A percentile compares a stretch with the other conserved stretches of the same genome.
phyloP scores from a whole-genome alignment of 139 green algal species.

The Chlamydomonas sp. region DNA sequence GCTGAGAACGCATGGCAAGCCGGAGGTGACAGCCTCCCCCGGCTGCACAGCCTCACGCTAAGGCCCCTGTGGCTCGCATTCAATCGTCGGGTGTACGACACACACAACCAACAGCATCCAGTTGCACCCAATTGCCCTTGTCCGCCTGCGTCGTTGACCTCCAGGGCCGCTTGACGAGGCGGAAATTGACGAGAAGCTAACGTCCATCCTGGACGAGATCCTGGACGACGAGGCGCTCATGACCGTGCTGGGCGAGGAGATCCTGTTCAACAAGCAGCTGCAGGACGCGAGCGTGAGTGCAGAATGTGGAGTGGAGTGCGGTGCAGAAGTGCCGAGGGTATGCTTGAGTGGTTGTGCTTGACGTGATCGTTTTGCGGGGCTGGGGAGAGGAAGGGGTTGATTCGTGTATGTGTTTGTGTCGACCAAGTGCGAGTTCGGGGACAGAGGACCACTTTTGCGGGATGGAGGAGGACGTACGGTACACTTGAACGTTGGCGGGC shows the following conservation, averaged over 20 bases:
- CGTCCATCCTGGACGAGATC: constrained; percentile 14
- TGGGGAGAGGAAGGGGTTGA: no score
- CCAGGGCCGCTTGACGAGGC: not conserved
- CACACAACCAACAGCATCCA: not conserved
- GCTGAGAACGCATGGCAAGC: not conserved
- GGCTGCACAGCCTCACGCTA: no score
- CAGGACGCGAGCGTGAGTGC: not conserved
- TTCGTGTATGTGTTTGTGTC: no score
- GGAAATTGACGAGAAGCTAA: constrained; percentile 7
- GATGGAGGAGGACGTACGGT: no score
- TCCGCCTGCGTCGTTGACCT: not conserved
- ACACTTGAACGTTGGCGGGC: no score
- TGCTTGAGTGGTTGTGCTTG: not conserved
- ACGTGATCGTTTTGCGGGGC: no score
- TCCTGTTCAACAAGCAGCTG: not conserved
- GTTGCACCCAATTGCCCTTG: not conserved
- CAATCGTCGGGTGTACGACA: not conserved
- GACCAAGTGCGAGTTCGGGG: no score
- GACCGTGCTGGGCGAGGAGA: constrained; percentile 24
- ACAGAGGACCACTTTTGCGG: no score
- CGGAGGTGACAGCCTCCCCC: no score
- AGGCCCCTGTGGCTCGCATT: not conserved
- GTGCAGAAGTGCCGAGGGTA: not conserved
- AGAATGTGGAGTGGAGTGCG: not conserved
- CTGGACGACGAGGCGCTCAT: constrained; percentile 34